Conservation (phyloP, 306 rosid species). For the Corylus americana region DNA sequence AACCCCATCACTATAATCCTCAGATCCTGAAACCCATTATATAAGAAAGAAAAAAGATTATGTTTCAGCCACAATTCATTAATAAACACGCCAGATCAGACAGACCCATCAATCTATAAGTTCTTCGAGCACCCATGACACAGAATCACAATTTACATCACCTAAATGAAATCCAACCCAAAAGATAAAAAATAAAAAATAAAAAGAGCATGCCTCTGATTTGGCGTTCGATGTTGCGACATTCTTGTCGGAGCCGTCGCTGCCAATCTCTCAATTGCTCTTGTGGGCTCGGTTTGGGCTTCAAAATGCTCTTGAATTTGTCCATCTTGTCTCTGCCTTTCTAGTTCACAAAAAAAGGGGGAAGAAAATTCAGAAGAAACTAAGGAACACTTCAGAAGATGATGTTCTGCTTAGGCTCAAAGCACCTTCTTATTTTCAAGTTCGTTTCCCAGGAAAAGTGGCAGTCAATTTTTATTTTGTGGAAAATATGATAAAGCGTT, state of each 20-base stretch:
- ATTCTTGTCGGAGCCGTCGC: constrained; percentile 87
- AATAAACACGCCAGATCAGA: not conserved
- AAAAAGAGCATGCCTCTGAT: constrained; percentile 57
- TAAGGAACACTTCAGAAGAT: not conserved
- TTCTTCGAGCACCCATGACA: constrained; percentile 5
- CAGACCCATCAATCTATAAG: not conserved
- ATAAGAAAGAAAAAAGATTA: not conserved
- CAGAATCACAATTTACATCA: not conserved
- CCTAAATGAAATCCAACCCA: not conserved
- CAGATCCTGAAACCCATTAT: constrained; percentile 5
- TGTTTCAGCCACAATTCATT: not conserved
- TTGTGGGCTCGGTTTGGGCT: constrained; percentile 72
- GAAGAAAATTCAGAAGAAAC: not conserved
- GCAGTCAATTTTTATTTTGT: no score
- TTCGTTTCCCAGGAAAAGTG: not conserved
- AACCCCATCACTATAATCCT: not conserved
- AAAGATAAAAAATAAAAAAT: constrained; percentile 12
- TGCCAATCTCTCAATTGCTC: constrained; percentile 84
- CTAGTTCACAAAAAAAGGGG: not conserved
- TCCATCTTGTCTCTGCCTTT: constrained; percentile 44
- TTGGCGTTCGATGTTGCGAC: constrained; percentile 89
- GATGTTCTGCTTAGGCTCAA: not conserved
- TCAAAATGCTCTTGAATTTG: constrained; percentile 68
- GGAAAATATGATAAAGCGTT: not conserved
- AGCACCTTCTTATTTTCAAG: not conserved